Base-by-base conservation (phyloP, 73 alveolate genomes). In the Chromera velia region DNA sequence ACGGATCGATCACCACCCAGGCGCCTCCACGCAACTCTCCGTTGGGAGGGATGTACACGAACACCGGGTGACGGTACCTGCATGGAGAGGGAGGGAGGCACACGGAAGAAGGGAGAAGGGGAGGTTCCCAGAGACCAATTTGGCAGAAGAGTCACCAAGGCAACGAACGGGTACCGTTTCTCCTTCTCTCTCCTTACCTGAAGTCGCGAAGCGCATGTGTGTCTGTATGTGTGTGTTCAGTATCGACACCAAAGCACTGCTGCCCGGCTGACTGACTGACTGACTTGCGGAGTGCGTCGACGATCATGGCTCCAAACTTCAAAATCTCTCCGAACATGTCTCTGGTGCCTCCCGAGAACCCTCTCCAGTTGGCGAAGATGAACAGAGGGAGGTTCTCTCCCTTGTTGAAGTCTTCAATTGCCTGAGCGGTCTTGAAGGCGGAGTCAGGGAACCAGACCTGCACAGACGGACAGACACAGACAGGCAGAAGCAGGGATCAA, bases 381-480 rank as follows among this genome's bases (percentile, higher is more conserved):
- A 78, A 68, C 66, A 78, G 65, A 0, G 85, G 85, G 0, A 78
- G 78, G 66, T 78, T 78, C 78, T 78, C 85, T 26, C 85, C 85
- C 0, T 78, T 76, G 46, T 78, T 78, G 85, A 78, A 78, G 66
- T 78, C 85, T 24, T 78, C 79, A 65, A 78, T 68, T 29, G 85
- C 85, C 26, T 76, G 66, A 13, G 85, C 85, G 1, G 85, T 78
- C 34, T 78, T 78, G 85, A 68, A 78, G 30, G 85, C 85, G 45
- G 79, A 68, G 85, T 78, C 85, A 0, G 85, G 85, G 26, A 78
- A 78, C 85, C 85, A 78, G 29, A 78, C 85, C 72, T n/a, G n/a
- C n/a, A n/a, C n/a, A n/a, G n/a, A n/a, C n/a, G n/a, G n/a, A n/a
- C n/a, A n/a, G n/a, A n/a, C n/a, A n/a, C n/a, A n/a, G n/a, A n/a